Percentiles rank a stretch among this genome's conserved stretches.
Evolutionary conservation across 768 basidiomycete genomes (phyloP).

Genomic region (Tricholoma saponaceum): DNA sequence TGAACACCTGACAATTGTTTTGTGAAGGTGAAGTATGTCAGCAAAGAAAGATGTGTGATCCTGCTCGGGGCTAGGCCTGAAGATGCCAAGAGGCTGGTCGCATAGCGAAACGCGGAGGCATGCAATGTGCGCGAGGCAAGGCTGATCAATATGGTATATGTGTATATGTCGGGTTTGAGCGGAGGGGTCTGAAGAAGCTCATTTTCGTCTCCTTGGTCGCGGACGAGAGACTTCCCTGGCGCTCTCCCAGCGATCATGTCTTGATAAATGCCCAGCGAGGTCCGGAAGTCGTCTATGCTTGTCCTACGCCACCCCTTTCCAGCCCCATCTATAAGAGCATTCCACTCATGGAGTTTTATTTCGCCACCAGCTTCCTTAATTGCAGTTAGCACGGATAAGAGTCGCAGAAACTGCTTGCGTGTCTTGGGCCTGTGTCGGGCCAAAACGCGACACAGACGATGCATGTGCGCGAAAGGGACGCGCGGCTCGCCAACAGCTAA

Average conservation of each 20-base stretch:
- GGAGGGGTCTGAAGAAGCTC: conserved; percentile 11
- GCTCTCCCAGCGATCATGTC: conserved; percentile 50
- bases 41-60: conserved; percentile 56
- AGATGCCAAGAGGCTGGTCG: conserved; percentile 46
- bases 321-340: conserved; percentile 63
- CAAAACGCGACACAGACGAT: conserved; percentile 60
- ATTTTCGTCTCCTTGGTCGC: conserved; percentile 10
- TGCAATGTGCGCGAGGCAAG: conserved; percentile 55
- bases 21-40: conserved; percentile 50
- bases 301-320: conserved; percentile 65
- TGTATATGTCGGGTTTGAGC: conserved; percentile 57
- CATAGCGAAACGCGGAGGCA: conserved; percentile 41
- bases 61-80: conserved; percentile 57
- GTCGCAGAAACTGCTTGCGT: conserved; percentile 54
- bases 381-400: conserved; percentile 63
- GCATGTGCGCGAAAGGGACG: conserved; percentile 46
- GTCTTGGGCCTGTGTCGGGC: conserved; percentile 50
- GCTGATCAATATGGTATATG: conserved; percentile 64
- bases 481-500: conserved; percentile 17
- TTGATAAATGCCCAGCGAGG: conserved; percentile 54
- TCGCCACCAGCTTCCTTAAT: conserved; percentile 52
- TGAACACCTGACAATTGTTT: conserved; percentile 51
- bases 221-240: conserved; percentile 33
- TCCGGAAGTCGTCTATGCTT: conserved; percentile 50
- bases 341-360: conserved; percentile 70